Conservation (phyloP, 2,329 filamentous ascomycete genomes). For the Neodidymelliopsis sp. region DNA sequence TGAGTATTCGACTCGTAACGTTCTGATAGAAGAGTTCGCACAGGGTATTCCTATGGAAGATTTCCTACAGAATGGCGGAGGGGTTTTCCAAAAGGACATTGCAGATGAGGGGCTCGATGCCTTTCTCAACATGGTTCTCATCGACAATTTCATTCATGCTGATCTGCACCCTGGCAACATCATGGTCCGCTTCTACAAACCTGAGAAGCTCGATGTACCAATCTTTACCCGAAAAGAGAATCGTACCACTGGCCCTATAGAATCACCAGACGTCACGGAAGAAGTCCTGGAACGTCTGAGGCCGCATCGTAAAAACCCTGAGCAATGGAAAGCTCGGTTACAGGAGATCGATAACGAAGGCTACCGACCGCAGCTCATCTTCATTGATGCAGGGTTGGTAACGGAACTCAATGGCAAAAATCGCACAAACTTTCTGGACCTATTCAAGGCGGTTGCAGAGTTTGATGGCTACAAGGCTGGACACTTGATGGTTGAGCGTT, state of each 20-base stretch:
- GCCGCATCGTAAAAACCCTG: constrained; percentile 71
- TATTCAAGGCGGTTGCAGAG: constrained; percentile 94
- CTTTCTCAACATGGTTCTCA: constrained; percentile 93
- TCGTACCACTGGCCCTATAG: constrained; percentile 49
- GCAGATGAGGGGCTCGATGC: constrained; percentile 94
- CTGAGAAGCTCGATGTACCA: constrained; percentile 72
- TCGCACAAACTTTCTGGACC: constrained; percentile 87
- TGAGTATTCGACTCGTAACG: constrained; percentile 89
- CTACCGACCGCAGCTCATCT: constrained; percentile 91
- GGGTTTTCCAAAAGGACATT: constrained; percentile 91
- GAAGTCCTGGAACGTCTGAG: constrained; percentile 81
- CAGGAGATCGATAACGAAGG: constrained; percentile 82
- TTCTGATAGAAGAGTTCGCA: constrained; percentile 94
- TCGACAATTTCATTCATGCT: constrained; percentile 97
- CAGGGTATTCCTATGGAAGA: constrained; percentile 90
- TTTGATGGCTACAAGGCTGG: constrained; percentile 97
- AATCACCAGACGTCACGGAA: constrained; percentile 81
- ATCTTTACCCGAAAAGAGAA: constrained; percentile 54
- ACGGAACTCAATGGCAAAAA: constrained; percentile 91
- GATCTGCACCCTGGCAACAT: constrained; percentile 98
- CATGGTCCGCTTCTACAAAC: constrained; percentile 97
- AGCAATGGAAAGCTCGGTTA: constrained; percentile 78
- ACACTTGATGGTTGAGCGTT: constrained; percentile 94
- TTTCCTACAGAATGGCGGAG: constrained; percentile 90
- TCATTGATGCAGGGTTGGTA: constrained; percentile 95